Conservation (phyloP, 352 stramenopile genomes). For the Halophytophthora polymorphica region DNA sequence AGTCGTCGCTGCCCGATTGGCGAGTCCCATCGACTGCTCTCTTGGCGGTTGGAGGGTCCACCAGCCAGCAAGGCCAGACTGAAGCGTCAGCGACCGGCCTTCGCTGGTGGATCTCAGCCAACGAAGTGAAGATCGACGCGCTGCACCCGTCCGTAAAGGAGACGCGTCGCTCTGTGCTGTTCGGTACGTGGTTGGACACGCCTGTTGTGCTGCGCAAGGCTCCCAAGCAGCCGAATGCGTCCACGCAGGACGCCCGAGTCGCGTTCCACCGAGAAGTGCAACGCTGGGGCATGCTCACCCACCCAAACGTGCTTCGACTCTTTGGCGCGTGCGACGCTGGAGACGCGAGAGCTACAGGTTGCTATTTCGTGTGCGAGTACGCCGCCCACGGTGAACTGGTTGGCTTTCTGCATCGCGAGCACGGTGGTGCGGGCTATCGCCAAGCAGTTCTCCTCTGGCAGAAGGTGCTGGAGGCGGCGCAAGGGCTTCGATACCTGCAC, state of each 20-base stretch:
- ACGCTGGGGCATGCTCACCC: constrained; percentile 17
- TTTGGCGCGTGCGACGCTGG: constrained; percentile 15
- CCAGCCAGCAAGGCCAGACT: background rate
- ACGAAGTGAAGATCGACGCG: constrained; percentile 10
- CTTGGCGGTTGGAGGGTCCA: background rate
- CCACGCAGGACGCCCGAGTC: background rate
- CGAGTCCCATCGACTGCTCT: constrained; percentile 1
- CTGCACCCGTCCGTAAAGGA: constrained; percentile 6
- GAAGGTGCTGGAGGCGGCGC: constrained; percentile 22
- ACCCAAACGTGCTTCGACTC: constrained; percentile 23
- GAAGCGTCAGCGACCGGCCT: background rate
- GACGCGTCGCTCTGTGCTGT: constrained; percentile 8
- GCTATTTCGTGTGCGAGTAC: constrained; percentile 27
- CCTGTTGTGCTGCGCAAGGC: constrained; percentile 16
- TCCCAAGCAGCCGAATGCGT: background rate
- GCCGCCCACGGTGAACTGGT: constrained; percentile 13
- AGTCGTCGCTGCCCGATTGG: constrained; percentile 14
- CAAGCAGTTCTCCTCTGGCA: constrained; percentile 7
- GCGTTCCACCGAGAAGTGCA: constrained; percentile 2
- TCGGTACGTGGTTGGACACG: constrained; percentile 16
- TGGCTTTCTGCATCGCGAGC: constrained; percentile 11
- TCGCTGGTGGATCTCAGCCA: background rate
- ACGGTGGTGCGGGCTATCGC: background rate
- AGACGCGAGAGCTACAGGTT: background rate
- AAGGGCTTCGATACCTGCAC: constrained; percentile 26